Evolutionary conservation across 176 grass and related monocot genomes (phyloP).

Genomic region (Metroxylon sagu): DNA sequence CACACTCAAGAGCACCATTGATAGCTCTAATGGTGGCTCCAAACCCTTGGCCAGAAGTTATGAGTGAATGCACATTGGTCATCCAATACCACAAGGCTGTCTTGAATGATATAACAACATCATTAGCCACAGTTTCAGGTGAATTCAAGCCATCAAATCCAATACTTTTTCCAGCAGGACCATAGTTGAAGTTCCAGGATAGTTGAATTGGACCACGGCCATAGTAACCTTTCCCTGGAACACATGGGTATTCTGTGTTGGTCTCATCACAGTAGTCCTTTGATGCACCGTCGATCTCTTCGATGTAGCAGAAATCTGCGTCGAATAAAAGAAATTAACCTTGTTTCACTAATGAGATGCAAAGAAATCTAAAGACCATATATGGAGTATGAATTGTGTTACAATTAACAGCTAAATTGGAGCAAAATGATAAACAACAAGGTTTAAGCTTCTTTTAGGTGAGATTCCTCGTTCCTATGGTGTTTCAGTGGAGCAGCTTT

Average conservation of each 20-base stretch:
- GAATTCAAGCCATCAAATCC: conserved; percentile 71
- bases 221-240: conserved; percentile 60
- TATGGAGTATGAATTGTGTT: too few species aligned
- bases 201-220: conserved; percentile 71
- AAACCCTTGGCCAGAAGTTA: conserved; percentile 49
- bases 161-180: conserved; percentile 59
- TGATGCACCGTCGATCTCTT: conserved; percentile 66
- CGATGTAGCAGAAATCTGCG: conserved; percentile 91
- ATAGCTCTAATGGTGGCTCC: conserved; percentile 52
- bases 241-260: conserved; percentile 48
- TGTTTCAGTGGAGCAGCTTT: too few species aligned
- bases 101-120: conserved; percentile 55
- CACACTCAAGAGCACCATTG: conserved; percentile 56
- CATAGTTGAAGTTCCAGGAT: conserved; percentile 94
- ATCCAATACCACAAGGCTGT: conserved; percentile 83
- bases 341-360: too few species aligned
- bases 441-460: too few species aligned
- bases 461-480: too few species aligned
- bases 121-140: conserved; percentile 63
- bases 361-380: too few species aligned
- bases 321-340: background rate
- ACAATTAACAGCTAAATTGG: too few species aligned
- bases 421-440: too few species aligned
- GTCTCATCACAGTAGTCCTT: conserved; percentile 68
- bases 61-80: conserved; percentile 31